These are phyloP conservation scores for Ophiocordyceps polyrhachis-furcata DNA, from an alignment of 2,329 filamentous ascomycete species.

Conservation along the genomic window DNA sequence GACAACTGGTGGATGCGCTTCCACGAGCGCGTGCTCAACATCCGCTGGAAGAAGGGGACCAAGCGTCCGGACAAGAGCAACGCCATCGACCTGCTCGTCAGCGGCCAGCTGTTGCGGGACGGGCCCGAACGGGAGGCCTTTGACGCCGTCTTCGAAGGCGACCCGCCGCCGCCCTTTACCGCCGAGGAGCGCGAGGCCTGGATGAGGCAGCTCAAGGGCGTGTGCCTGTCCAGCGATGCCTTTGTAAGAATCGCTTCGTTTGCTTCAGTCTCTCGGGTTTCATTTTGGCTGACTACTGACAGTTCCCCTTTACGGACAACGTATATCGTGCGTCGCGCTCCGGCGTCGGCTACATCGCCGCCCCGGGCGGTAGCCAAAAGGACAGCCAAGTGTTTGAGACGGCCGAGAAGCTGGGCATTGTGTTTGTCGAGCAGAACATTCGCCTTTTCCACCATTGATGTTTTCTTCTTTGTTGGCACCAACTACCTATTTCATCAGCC, in stretches of 20 bases:
- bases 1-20: conserved; percentile 99
- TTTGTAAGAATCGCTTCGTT: conserved; percentile 44
- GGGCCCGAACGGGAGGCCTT: conserved; percentile 75
- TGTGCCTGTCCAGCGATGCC: conserved; percentile 82
- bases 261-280: not conserved
- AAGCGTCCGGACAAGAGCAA: conserved; percentile 98
- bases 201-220: conserved; percentile 63
- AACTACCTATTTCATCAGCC: too few relatives aligned
- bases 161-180: conserved; percentile 58
- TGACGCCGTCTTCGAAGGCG: conserved; percentile 77
- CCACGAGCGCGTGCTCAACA: conserved; percentile 68
- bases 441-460: conserved; percentile 84
- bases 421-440: conserved; percentile 87
- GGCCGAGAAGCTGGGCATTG: conserved; percentile 79
- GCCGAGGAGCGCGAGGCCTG: conserved; percentile 70
- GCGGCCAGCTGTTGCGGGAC: conserved; percentile 66
- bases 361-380: conserved; percentile 79
- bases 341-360: conserved; percentile 89
- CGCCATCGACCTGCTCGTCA: conserved; percentile 87
- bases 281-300: not conserved
- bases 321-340: conserved; percentile 80
- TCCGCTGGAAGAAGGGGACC: conserved; percentile 95
- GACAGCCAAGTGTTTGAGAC: conserved; percentile 69
- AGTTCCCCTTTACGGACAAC: conserved; percentile 98
- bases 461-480: not conserved